phyloP scores from a whole-genome alignment of 73 alveolate species.

The Stentor coeruleus region DNA sequence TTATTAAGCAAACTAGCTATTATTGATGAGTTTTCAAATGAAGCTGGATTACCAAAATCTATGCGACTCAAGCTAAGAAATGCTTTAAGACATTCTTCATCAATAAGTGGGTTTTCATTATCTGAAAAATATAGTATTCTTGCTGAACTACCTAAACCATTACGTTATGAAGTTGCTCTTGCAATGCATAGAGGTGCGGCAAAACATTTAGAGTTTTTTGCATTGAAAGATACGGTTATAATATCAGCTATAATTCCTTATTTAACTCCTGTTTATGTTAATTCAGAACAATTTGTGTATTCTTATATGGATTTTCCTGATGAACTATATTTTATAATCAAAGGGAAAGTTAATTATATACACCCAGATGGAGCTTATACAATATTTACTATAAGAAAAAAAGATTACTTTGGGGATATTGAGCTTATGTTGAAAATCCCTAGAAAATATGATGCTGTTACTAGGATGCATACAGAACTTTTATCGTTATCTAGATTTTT shows the following conservation, averaged over 20 bases:
- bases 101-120: neutral
- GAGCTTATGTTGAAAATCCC: neutral
- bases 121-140: neutral
- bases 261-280: neutral
- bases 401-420: neutral
- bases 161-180: neutral
- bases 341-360: neutral
- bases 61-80: neutral
- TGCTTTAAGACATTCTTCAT: neutral
- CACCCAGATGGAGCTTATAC: no score
- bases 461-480: neutral
- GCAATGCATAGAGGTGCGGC: neutral
- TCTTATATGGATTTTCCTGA: neutral
- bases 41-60: neutral
- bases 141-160: neutral
- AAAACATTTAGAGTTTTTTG: neutral
- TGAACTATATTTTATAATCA: neutral
- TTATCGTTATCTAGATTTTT: neutral
- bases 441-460: neutral
- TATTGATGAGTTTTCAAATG: conserved; percentile 9
- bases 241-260: neutral
- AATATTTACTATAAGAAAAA: no score
- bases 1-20: neutral
- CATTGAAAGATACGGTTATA: neutral
- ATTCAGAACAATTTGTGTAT: neutral